These are phyloP conservation scores for Marasmius oreades DNA, from an alignment of 1,284 basidiomycete genomes.

Conservation along the genomic window DNA sequence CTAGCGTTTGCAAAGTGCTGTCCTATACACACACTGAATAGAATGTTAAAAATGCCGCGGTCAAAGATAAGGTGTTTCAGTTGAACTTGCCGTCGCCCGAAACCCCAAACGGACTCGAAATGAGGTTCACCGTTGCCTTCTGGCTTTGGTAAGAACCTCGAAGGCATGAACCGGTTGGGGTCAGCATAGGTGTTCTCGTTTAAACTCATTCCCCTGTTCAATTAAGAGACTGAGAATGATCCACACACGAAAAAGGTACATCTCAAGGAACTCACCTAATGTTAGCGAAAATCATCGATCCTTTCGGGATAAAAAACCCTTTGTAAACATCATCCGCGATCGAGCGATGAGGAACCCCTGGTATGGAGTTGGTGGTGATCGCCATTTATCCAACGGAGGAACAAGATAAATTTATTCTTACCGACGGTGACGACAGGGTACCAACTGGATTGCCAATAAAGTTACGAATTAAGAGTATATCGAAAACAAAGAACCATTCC, in stretches of 20 bases:
- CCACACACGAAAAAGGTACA: neutral
- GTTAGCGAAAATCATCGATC: neutral
- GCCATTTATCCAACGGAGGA: too few relatives aligned
- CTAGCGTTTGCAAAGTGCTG: neutral
- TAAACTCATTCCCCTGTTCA: conserved; percentile 1
- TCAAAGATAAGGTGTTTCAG: neutral
- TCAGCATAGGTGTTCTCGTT: conserved; percentile 1
- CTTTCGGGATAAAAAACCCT: neutral
- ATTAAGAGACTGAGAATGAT: neutral
- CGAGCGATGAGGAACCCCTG: conserved; percentile 4
- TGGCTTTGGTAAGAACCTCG: conserved; percentile 2
- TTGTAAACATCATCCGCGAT: conserved; percentile 4
- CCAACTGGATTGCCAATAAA: conserved; percentile 1
- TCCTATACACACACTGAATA: neutral
- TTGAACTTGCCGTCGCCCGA: conserved; percentile 2
- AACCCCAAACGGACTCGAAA: neutral
- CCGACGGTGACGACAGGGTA: conserved; percentile 4
- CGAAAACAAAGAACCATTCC: neutral
- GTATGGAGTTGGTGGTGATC: too few relatives aligned
- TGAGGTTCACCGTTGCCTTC: conserved; percentile 6
- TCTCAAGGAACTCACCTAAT: neutral
- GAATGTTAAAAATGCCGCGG: neutral
- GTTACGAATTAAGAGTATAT: neutral
- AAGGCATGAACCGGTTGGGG: conserved; percentile 1
- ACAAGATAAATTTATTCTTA: neutral